Percentiles rank a stretch among this genome's conserved stretches.
Conservation (phyloP, 768 basidiomycete genomes). For the Russula abietina region DNA sequence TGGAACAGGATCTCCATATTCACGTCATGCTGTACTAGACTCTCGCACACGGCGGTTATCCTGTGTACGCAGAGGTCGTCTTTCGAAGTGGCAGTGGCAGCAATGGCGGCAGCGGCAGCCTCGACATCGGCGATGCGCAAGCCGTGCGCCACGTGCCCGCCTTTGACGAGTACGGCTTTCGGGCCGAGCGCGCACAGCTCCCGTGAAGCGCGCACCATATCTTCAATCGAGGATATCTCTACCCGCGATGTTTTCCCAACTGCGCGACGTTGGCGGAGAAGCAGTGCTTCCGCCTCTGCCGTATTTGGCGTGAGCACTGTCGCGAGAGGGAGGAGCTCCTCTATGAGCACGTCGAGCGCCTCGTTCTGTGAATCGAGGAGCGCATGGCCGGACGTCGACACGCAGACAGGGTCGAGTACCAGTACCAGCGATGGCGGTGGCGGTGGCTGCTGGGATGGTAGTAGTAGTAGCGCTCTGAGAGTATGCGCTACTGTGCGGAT, state of each 20-base stretch:
- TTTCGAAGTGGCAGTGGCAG: background rate
- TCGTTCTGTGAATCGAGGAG: slow-evolving; percentile 50
- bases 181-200: slow-evolving; percentile 45
- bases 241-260: background rate
- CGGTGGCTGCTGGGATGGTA: slow-evolving; percentile 30
- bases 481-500: slow-evolving; percentile 46
- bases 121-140: slow-evolving; percentile 43
- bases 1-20: slow-evolving; percentile 62
- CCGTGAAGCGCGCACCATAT: slow-evolving; percentile 55
- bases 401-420: slow-evolving; percentile 85
- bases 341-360: slow-evolving; percentile 54
- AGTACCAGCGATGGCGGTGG: too few relatives aligned
- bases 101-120: background rate
- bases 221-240: slow-evolving; percentile 43
- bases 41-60: background rate
- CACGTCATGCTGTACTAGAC: slow-evolving; percentile 36
- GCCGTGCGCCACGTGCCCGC: slow-evolving; percentile 56
- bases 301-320: slow-evolving; percentile 81
- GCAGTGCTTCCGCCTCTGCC: slow-evolving; percentile 61
- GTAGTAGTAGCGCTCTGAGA: slow-evolving; percentile 37
- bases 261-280: slow-evolving; percentile 38
- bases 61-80: background rate
- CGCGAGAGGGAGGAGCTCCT: slow-evolving; percentile 64
- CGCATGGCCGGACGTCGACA: slow-evolving; percentile 83
- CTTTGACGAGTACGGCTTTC: slow-evolving; percentile 70